A percentile compares a stretch with the other conserved stretches of the same genome.
Evolutionary conservation across 768 basidiomycete species (phyloP).

Genomic region (Polyporus arcularius): DNA sequence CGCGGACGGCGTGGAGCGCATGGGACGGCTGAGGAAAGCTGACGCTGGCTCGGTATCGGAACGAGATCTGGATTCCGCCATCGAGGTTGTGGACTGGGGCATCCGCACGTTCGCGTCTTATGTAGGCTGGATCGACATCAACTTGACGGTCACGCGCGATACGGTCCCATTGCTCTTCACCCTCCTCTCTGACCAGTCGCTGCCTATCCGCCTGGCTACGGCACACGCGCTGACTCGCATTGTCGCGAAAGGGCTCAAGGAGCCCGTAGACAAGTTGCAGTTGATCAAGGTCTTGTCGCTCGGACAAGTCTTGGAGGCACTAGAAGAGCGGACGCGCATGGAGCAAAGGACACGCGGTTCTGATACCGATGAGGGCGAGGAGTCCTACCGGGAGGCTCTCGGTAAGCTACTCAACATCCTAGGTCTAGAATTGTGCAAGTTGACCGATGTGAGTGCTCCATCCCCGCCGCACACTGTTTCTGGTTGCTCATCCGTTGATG

Average conservation of each 20-base stretch:
- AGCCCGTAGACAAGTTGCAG: conserved; percentile 85
- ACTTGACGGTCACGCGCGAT: conserved; percentile 87
- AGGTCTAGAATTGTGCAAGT: conserved; percentile 80
- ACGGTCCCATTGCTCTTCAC: conserved; percentile 85
- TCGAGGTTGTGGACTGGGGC: conserved; percentile 91
- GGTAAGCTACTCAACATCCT: conserved; percentile 81
- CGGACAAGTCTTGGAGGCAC: conserved; percentile 74
- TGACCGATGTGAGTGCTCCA: conserved; percentile 66
- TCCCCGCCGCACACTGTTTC: neutral
- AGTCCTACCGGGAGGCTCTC: conserved; percentile 85
- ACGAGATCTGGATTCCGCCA: conserved; percentile 54
- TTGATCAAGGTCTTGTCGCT: conserved; percentile 88
- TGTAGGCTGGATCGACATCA: conserved; percentile 98
- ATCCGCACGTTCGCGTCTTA: conserved; percentile 91
- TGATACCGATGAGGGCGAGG: conserved; percentile 82
- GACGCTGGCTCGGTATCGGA: conserved; percentile 42
- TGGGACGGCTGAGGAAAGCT: conserved; percentile 52
- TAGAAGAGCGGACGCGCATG: conserved; percentile 74
- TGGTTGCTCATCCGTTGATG: neutral
- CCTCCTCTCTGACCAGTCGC: conserved; percentile 73
- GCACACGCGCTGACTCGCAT: conserved; percentile 80
- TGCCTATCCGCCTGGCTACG: conserved; percentile 82
- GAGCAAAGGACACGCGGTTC: conserved; percentile 67
- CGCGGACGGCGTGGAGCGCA: conserved; percentile 64
- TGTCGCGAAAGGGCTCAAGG: conserved; percentile 91